A percentile compares a stretch with the other conserved stretches of the same genome.
Evolutionary conservation across 371 early-diverging fungal species (phyloP).

Genomic region (Syncephalastrum racemosum): DNA sequence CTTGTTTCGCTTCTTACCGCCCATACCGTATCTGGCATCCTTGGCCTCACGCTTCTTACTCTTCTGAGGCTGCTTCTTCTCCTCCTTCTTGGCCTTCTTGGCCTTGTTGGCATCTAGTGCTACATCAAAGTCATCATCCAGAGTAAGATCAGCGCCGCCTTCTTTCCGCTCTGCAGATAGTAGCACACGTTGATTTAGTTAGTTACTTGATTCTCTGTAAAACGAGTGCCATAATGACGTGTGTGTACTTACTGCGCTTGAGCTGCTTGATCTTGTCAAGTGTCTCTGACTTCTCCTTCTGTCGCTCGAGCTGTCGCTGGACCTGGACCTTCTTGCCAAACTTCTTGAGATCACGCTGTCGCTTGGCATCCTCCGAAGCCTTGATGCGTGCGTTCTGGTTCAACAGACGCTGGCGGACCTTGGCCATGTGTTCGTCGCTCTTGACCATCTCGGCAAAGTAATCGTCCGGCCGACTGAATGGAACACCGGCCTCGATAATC

Average conservation of each 20-base stretch:
- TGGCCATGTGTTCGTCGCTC: conserved; percentile 91
- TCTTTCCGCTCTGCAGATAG: conserved; percentile 59
- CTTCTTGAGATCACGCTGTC: conserved; percentile 88
- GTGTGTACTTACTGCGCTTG: conserved; percentile 74
- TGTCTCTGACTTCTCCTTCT: conserved; percentile 79
- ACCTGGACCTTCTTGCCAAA: conserved; percentile 97
- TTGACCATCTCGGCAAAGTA: conserved; percentile 98
- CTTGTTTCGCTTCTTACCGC: conserved; percentile 77
- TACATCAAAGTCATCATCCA: conserved; percentile 84
- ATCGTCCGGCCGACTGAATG: conserved; percentile 86
- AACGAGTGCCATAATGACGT: not conserved
- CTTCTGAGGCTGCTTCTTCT: conserved; percentile 42
- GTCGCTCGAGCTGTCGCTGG: conserved; percentile 80
- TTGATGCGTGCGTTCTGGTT: conserved; percentile 81
- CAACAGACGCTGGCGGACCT: conserved; percentile 76
- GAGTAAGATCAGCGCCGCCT: conserved; percentile 39
- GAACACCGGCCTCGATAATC: conserved; percentile 61
- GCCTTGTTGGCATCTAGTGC: conserved; percentile 57
- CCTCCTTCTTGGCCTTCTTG: conserved; percentile 26
- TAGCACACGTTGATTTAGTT: too few species aligned
- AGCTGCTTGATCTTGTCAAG: conserved; percentile 89
- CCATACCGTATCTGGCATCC: conserved; percentile 83
- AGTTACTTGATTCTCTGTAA: not conserved
- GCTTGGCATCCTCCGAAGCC: conserved; percentile 83
- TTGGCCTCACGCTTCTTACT: conserved; percentile 52